Evolutionary conservation across 768 basidiomycete species (phyloP).

Genomic region (Russula compacta): DNA sequence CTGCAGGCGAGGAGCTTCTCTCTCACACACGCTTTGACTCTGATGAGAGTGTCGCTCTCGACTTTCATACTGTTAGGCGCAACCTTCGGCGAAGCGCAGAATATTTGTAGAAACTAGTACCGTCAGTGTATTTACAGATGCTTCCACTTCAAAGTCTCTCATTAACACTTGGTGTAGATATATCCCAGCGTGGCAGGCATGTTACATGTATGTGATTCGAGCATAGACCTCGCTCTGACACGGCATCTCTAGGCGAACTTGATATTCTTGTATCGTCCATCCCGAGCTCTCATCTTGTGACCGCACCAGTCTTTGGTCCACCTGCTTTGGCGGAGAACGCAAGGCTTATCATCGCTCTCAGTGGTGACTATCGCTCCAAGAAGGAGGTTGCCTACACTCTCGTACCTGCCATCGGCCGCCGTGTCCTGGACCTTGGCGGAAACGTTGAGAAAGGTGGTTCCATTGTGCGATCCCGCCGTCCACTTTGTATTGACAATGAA

Average conservation of each 20-base stretch:
- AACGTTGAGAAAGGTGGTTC: slow-evolving; percentile 73
- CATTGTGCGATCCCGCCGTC: background rate
- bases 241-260: slow-evolving; percentile 45
- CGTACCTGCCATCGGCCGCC: slow-evolving; percentile 69
- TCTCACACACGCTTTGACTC: background rate
- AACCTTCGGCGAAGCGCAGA: slow-evolving; percentile 42
- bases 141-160: background rate
- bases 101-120: slow-evolving; percentile 86
- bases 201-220: background rate
- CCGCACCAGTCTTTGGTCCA: slow-evolving; percentile 70
- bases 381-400: slow-evolving; percentile 70
- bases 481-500: background rate
- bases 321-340: slow-evolving; percentile 58
- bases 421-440: slow-evolving; percentile 72
- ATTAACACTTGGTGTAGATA: slow-evolving; percentile 29
- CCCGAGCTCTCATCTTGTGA: slow-evolving; percentile 55
- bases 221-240: background rate
- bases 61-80: slow-evolving; percentile 16
- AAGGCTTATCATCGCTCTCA: slow-evolving; percentile 65
- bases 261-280: slow-evolving; percentile 54
- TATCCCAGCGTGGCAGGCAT: slow-evolving; percentile 46
- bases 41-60: background rate
- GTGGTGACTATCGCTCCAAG: slow-evolving; percentile 76
- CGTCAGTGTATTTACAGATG: slow-evolving; percentile 33
- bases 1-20: slow-evolving; percentile 38